Percentiles rank a stretch among this genome's conserved stretches.
These are phyloP conservation scores for Collybiopsis luxurians DNA, from an alignment of 768 basidiomycete species.

Conservation along the genomic window DNA sequence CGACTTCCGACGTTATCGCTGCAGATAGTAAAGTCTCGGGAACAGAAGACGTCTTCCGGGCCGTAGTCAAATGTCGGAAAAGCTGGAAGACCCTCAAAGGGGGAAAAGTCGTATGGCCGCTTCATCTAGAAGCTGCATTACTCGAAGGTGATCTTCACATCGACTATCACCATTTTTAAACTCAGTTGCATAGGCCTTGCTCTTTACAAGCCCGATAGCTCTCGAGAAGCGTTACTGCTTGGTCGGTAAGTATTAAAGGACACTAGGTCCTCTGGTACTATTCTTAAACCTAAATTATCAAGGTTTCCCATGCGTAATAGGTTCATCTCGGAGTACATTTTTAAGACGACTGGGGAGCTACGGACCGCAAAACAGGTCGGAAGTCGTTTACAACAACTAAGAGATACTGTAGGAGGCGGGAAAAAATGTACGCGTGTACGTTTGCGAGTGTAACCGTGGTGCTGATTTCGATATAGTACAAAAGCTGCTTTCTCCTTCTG, in stretches of 20 bases:
- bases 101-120: conserved; percentile 78
- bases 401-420: conserved; percentile 72
- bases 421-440: conserved; percentile 58
- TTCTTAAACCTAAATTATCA: not conserved
- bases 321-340: conserved; percentile 79
- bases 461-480: conserved; percentile 5
- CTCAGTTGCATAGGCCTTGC: too few relatives aligned
- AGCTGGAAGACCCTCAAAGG: conserved; percentile 75
- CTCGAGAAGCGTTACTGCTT: conserved; percentile 67
- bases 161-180: too few relatives aligned
- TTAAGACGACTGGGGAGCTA: conserved; percentile 61
- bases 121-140: conserved; percentile 72
- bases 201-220: conserved; percentile 70
- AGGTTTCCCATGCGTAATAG: conserved; percentile 73
- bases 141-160: conserved; percentile 80
- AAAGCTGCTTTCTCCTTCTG: conserved; percentile 11
- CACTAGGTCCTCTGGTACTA: not conserved
- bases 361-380: conserved; percentile 80
- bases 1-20: too few relatives aligned
- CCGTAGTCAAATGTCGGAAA: conserved; percentile 66
- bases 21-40: conserved; percentile 21
- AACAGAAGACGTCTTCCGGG: conserved; percentile 60
- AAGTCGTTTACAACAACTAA: conserved; percentile 74
- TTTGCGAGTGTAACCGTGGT: too few relatives aligned
- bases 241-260: conserved; percentile 37